Conservation (phyloP, 495 filamentous ascomycete species). For the Hypoxylon subgilvum region DNA sequence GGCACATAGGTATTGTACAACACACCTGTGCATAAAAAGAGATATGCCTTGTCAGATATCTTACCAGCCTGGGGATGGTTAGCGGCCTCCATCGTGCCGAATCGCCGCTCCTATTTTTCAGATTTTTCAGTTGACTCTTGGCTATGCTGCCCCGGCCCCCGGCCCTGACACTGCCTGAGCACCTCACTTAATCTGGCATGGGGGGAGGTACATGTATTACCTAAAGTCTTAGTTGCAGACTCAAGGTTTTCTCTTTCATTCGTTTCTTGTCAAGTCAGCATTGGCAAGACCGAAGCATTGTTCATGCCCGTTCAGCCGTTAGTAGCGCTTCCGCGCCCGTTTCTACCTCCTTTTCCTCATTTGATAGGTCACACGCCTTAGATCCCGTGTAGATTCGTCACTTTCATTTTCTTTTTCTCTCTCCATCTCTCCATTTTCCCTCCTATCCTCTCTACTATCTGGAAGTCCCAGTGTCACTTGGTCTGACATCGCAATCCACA, state of each 20-base stretch:
- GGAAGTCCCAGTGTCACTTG: slow-evolving; percentile 13
- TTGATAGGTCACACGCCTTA: slow-evolving; percentile 25
- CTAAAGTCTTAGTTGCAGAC: slow-evolving; percentile 17
- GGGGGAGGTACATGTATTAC: slow-evolving; percentile 10
- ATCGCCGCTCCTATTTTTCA: slow-evolving; percentile 15
- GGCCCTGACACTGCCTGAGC: too few relatives aligned
- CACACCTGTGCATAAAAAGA: too few relatives aligned
- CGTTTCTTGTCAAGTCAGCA: slow-evolving; percentile 13
- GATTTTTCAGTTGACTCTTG: too few relatives aligned
- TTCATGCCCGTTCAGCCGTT: slow-evolving; percentile 7
- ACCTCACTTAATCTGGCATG: slow-evolving; percentile 24
- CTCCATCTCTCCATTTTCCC: not conserved
- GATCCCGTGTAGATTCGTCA: slow-evolving; percentile 6
- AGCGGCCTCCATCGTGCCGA: slow-evolving; percentile 12
- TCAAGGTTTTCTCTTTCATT: slow-evolving; percentile 25
- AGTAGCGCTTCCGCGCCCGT: slow-evolving; percentile 7
- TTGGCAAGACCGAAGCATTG: too few relatives aligned
- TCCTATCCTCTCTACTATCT: not conserved
- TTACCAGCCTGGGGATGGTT: too few relatives aligned
- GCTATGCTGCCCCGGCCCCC: too few relatives aligned
- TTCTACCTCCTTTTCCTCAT: slow-evolving; percentile 17
- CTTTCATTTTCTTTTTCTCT: slow-evolving; percentile 9
- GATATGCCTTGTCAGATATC: too few relatives aligned
- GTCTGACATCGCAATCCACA: slow-evolving; percentile 4
- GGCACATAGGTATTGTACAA: not conserved